Percentiles rank a stretch among this genome's conserved stretches.
Conservation (phyloP, 208 protist genomes). For the Acanthamoeba polyphaga region DNA sequence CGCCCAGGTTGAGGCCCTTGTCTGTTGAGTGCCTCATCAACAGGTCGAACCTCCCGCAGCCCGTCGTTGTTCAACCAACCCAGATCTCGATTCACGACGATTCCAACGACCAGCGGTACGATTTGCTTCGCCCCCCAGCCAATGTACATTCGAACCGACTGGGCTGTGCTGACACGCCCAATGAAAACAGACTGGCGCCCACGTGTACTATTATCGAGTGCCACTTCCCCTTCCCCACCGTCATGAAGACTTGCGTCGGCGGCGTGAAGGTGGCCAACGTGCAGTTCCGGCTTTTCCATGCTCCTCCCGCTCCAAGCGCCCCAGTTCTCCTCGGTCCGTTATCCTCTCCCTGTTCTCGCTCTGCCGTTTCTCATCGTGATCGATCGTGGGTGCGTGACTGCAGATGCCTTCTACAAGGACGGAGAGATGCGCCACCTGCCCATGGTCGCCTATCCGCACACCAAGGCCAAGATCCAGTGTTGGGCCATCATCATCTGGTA, state of each 20-base stretch:
- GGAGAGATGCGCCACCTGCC: constrained; percentile 22
- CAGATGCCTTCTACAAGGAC: constrained; percentile 36
- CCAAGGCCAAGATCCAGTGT: constrained; percentile 67
- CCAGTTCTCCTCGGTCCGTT: constrained; percentile 18
- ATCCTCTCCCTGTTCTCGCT: too few relatives aligned
- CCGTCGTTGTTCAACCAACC: constrained; percentile 36
- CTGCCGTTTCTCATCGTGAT: background rate
- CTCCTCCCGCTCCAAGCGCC: background rate
- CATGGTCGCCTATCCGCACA: constrained; percentile 69
- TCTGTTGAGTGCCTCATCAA: constrained; percentile 36
- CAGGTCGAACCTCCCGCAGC: background rate
- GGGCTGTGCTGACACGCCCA: background rate
- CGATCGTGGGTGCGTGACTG: background rate
- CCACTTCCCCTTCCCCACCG: constrained; percentile 52
- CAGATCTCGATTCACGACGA: constrained; percentile 60
- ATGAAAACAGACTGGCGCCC: background rate
- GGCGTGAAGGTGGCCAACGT: constrained; percentile 66
- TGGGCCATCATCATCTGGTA: constrained; percentile 73
- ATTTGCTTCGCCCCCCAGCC: background rate
- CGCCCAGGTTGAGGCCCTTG: constrained; percentile 23
- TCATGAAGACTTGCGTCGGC: constrained; percentile 66
- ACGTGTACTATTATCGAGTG: constrained; percentile 41
- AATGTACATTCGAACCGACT: background rate
- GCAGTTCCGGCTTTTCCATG: constrained; percentile 40
- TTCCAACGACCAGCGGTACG: constrained; percentile 17